Conservation (phyloP, 495 filamentous ascomycete species). For the Penicillium paxilli region DNA sequence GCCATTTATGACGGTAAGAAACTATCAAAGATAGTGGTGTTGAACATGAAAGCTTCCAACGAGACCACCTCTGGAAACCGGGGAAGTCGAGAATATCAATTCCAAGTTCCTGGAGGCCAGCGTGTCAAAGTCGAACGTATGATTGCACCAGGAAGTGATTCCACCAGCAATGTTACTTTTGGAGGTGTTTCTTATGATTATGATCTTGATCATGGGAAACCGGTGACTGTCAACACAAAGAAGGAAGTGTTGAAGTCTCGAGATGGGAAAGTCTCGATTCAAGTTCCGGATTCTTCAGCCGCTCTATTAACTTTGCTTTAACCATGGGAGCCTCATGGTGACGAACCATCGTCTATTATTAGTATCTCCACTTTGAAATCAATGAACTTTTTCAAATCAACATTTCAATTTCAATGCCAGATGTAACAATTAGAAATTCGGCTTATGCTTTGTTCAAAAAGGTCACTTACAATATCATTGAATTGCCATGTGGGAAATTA, state of each 20-base stretch:
- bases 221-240: slow-evolving; percentile 5
- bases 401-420: too few relatives aligned
- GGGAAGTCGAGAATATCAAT: slow-evolving; percentile 9
- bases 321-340: not conserved
- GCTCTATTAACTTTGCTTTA: slow-evolving; percentile 8
- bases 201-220: slow-evolving; percentile 5
- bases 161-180: slow-evolving; percentile 8
- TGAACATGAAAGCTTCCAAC: slow-evolving; percentile 12
- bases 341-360: too few relatives aligned
- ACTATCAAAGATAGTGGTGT: slow-evolving; percentile 7
- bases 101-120: slow-evolving; percentile 4
- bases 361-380: too few relatives aligned
- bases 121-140: slow-evolving; percentile 8
- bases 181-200: slow-evolving; percentile 17
- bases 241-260: not conserved
- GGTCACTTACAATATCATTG: too few relatives aligned
- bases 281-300: slow-evolving; percentile 13
- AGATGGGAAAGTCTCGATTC: not conserved
- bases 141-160: slow-evolving; percentile 14
- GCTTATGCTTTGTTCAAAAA: too few relatives aligned
- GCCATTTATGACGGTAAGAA: slow-evolving; percentile 6
- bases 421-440: too few relatives aligned
- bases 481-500: too few relatives aligned
- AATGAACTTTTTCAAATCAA: too few relatives aligned
- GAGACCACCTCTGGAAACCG: not conserved